Percentiles rank a stretch among this genome's conserved stretches.
Conservation (phyloP, 805 yeast genomes). For the Brettanomyces anomalus region DNA sequence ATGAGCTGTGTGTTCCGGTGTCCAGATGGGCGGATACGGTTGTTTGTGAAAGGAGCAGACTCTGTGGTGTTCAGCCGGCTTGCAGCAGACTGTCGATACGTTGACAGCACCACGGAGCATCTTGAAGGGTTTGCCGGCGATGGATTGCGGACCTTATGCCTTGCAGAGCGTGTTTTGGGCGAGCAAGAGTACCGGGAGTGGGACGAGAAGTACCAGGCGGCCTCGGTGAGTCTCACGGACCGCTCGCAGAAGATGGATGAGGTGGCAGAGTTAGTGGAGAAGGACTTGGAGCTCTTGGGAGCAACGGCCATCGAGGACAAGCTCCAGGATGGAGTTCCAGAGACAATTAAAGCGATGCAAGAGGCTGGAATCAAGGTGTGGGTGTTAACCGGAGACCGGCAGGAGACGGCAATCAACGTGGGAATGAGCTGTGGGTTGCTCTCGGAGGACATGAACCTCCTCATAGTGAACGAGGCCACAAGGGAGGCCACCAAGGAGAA, state of each 20-base stretch:
- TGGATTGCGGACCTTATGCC: slow-evolving; percentile 89
- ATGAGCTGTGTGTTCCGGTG: slow-evolving; percentile 93
- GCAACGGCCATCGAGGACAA: slow-evolving; percentile 99
- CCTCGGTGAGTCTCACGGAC: slow-evolving; percentile 72
- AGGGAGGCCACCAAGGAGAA: slow-evolving; percentile 71
- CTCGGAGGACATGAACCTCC: slow-evolving; percentile 91
- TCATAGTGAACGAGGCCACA: slow-evolving; percentile 80
- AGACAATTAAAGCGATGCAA: slow-evolving; percentile 88
- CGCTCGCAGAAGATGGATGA: slow-evolving; percentile 72
- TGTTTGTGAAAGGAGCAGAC: slow-evolving; percentile 97
- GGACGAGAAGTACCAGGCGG: slow-evolving; percentile 59
- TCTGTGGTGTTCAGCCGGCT: slow-evolving; percentile 88
- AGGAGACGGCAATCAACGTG: slow-evolving; percentile 96
- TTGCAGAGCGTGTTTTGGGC: slow-evolving; percentile 75
- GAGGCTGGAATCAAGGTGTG: slow-evolving; percentile 95
- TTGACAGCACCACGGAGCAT: slow-evolving; percentile 74
- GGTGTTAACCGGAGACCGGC: slow-evolving; percentile 98
- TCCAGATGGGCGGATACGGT: slow-evolving; percentile 84
- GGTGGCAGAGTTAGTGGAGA: slow-evolving; percentile 85
- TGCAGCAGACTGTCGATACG: slow-evolving; percentile 63
- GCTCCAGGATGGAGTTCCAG: slow-evolving; percentile 97
- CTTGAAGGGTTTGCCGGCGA: slow-evolving; percentile 95
- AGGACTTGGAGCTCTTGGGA: slow-evolving; percentile 71
- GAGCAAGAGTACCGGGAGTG: slow-evolving; percentile 71
- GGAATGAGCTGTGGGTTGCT: slow-evolving; percentile 96